Percentiles rank a stretch among this genome's conserved stretches.
Conservation (phyloP, 2,329 filamentous ascomycete species). For the Ophiostoma sp. region DNA sequence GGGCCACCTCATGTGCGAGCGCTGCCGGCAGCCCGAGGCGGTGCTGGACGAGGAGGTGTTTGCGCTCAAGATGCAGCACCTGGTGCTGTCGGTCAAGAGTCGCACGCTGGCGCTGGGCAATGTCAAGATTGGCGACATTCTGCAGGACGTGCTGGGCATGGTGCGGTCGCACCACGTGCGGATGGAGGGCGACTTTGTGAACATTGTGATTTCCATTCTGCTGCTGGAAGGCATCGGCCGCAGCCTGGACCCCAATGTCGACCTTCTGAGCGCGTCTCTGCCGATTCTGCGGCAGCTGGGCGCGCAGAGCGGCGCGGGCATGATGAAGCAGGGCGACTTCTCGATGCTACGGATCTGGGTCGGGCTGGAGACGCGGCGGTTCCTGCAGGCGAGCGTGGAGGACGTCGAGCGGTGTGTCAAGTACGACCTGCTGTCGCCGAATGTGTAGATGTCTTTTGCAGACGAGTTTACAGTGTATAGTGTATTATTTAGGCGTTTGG, state of each 20-base stretch:
- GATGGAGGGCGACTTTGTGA: slow-evolving; percentile 95
- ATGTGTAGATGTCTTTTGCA: slow-evolving; percentile 54
- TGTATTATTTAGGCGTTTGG: slow-evolving; percentile 6
- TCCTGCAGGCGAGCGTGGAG: slow-evolving; percentile 84
- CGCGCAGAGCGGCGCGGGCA: slow-evolving; percentile 65
- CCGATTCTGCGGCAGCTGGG: slow-evolving; percentile 87
- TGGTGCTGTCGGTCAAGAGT: slow-evolving; percentile 85
- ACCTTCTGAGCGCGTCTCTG: slow-evolving; percentile 78
- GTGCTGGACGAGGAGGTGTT: slow-evolving; percentile 89
- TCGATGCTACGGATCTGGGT: slow-evolving; percentile 89
- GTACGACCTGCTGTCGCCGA: slow-evolving; percentile 82
- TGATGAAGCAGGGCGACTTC: slow-evolving; percentile 67
- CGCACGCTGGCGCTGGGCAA: slow-evolving; percentile 86
- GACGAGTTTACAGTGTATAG: background rate
- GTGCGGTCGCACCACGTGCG: slow-evolving; percentile 88
- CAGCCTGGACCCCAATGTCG: slow-evolving; percentile 76
- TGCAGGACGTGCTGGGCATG: slow-evolving; percentile 87
- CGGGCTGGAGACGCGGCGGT: slow-evolving; percentile 79
- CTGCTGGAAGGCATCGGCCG: slow-evolving; percentile 91
- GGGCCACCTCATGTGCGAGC: slow-evolving; percentile 90
- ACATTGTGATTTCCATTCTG: slow-evolving; percentile 92
- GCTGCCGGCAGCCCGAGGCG: slow-evolving; percentile 84
- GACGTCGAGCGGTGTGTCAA: slow-evolving; percentile 87
- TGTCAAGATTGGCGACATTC: slow-evolving; percentile 91
- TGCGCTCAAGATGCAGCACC: slow-evolving; percentile 92